These are phyloP conservation scores for Septoria linicola DNA, from an alignment of 2,329 filamentous ascomycete species.

Conservation along the genomic window DNA sequence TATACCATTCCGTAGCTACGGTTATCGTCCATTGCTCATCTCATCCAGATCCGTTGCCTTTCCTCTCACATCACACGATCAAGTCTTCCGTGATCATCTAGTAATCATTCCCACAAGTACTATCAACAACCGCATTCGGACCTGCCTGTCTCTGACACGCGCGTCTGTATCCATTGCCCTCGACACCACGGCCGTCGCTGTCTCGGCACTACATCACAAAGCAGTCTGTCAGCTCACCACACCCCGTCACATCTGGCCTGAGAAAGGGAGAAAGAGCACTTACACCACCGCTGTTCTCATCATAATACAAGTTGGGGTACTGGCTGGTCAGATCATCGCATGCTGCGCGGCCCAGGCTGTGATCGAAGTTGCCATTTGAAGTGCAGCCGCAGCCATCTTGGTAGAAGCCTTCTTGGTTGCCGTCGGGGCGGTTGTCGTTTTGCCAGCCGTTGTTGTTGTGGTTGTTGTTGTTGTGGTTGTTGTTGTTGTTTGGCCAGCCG, in stretches of 20 bases:
- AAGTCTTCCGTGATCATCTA: too few relatives aligned
- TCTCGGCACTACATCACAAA: background rate
- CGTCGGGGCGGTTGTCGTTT: background rate
- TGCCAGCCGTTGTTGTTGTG: background rate
- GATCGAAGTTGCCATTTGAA: background rate
- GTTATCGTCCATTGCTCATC: too few relatives aligned
- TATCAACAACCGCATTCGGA: background rate
- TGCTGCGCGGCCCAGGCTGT: background rate
- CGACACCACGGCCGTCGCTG: background rate
- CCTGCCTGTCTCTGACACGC: background rate
- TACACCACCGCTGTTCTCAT: background rate
- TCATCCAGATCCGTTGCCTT: too few relatives aligned
- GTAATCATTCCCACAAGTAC: background rate
- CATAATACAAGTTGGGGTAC: conserved; percentile 3
- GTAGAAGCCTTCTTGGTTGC: conserved; percentile 4
- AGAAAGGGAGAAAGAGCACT: background rate
- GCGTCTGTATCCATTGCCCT: background rate
- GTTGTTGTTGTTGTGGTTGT: too few relatives aligned
- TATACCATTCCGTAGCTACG: too few relatives aligned
- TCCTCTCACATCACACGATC: too few relatives aligned
- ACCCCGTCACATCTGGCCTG: background rate
- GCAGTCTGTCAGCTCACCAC: background rate
- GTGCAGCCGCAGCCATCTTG: conserved; percentile 2
- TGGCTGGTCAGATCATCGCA: background rate
- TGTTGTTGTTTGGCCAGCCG: too few relatives aligned